Base-by-base conservation (phyloP, 106 monocot species). In the Allium fistulosum region DNA sequence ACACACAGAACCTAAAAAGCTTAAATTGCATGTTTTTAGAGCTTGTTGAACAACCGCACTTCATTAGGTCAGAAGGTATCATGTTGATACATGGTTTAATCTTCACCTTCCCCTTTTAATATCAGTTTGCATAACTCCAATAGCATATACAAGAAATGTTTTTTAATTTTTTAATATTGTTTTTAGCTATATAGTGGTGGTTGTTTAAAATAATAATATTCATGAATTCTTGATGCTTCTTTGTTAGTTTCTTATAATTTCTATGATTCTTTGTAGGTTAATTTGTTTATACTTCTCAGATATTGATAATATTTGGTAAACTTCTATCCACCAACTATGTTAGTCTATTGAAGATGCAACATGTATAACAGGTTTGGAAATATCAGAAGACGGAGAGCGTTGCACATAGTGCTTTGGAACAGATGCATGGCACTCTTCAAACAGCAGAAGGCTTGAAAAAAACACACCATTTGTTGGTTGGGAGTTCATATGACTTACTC, bases 321-420 rank as follows among this genome's bases (percentile, higher is more conserved):
- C 2, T 37, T 37, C 37, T 37, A 5, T 37, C 37, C 37, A 37
- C 37, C 37, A 37, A 37, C 37, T 37, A 37, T 37, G 5, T 37
- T 37, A 37, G 37, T 37, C 37, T 37, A 37, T 37, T 37, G 37
- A 37, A 37, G 37, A 37, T 37, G 37, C 37, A 15, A 46, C 62
- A 53, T 57, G 16, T 70, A 57, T 72, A 55, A 50, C 72, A 94
- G 94, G 87, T 88, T 2, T 94, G 90, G 87, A 71, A 68, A 47
- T 90, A 82, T 77, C 65, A 56, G 7, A 16, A 55, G 27, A 79
- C 78, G 48, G 13, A 50, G 61, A 8, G 16, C 48, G 67, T 82
- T 72, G 79, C 84, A 70, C 78, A 81, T 63, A 57, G 68, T 79
- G 87, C 87, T 66, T 17, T 94, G 49, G 80, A 85, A 71, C 76